These are phyloP conservation scores for Candolleomyces eurysporus DNA, from an alignment of 768 basidiomycete species.

Conservation along the genomic window DNA sequence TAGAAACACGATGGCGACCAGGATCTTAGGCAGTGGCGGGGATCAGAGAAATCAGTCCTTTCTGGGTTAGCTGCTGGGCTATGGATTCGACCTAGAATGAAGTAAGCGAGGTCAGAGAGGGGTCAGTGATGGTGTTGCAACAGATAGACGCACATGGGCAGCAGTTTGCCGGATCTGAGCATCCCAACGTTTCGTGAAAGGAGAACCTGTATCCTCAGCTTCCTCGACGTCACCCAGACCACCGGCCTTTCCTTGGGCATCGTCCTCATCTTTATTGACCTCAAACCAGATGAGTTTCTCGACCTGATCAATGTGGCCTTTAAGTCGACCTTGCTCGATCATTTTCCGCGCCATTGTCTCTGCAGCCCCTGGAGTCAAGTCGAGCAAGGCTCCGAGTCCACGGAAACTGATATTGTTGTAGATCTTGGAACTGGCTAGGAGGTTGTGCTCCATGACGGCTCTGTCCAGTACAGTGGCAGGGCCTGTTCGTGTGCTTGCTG, in stretches of 20 bases:
- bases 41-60: slow-evolving; percentile 54
- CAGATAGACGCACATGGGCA: slow-evolving; percentile 60
- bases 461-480: slow-evolving; percentile 95
- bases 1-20: no score
- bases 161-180: slow-evolving; percentile 87
- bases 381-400: slow-evolving; percentile 88
- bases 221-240: slow-evolving; percentile 89
- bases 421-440: slow-evolving; percentile 93
- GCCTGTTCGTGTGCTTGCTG: slow-evolving; percentile 76
- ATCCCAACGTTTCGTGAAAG: slow-evolving; percentile 96
- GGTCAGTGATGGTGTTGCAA: not conserved
- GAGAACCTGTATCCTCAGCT: slow-evolving; percentile 83
- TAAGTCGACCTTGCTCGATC: slow-evolving; percentile 95
- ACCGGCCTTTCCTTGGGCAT: slow-evolving; percentile 92
- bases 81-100: slow-evolving; percentile 72
- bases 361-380: slow-evolving; percentile 87
- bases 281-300: slow-evolving; percentile 95
- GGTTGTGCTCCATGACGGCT: slow-evolving; percentile 98
- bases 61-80: slow-evolving; percentile 77
- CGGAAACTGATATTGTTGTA: slow-evolving; percentile 97
- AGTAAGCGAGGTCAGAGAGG: slow-evolving; percentile 9
- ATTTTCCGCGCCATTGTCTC: slow-evolving; percentile 98
- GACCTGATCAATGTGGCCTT: slow-evolving; percentile 94
- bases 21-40: slow-evolving; percentile 19
- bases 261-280: slow-evolving; percentile 80